A percentile compares a stretch with the other conserved stretches of the same genome.
Conservation (phyloP, 2,329 filamentous ascomycete species). For the Pseudogymnoascus sp. region DNA sequence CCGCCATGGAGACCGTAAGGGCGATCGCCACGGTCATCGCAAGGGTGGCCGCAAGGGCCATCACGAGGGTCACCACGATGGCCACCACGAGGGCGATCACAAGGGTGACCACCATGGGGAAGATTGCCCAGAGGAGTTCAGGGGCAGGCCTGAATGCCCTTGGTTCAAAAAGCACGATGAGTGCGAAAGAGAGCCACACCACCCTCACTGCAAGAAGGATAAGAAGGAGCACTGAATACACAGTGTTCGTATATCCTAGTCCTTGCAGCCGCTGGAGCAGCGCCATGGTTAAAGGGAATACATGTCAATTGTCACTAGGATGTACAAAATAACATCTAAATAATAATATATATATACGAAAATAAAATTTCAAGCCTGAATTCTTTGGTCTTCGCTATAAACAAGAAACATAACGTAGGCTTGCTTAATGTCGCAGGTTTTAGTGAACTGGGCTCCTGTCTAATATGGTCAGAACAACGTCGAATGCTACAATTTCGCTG, state of each 20-base stretch:
- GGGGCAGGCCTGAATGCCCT: neutral
- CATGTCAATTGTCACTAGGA: neutral
- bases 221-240: neutral
- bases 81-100: neutral
- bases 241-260: neutral
- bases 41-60: neutral
- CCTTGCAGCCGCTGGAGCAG: neutral
- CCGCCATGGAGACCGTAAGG: too few species aligned
- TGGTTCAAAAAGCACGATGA: neutral
- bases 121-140: neutral
- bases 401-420: neutral
- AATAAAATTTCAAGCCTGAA: neutral
- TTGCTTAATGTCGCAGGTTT: neutral
- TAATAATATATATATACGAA: neutral
- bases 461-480: neutral
- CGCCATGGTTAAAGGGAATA: neutral
- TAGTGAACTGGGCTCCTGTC: neutral
- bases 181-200: slow-evolving; percentile 3
- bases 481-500: neutral
- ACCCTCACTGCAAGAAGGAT: neutral
- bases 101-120: neutral
- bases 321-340: neutral
- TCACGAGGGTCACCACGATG: neutral
- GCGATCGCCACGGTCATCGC: neutral
- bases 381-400: neutral